These are phyloP conservation scores for Schizosaccharomyces japonicus DNA, from an alignment of 805 yeast genomes.

Conservation along the genomic window DNA sequence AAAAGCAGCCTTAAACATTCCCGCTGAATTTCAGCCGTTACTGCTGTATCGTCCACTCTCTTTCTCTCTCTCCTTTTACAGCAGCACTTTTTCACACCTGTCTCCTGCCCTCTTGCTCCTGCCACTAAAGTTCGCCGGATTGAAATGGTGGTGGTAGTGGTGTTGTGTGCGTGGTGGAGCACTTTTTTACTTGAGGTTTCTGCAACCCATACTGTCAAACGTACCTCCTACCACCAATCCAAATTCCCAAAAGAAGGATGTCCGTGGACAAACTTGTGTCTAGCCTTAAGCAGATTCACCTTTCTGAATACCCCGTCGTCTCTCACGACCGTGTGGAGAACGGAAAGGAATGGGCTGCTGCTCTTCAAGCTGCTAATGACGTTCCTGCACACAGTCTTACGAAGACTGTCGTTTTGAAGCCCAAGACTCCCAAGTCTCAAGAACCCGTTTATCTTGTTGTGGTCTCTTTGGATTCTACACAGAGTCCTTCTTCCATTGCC, in stretches of 20 bases:
- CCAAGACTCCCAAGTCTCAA: slow-evolving; percentile 68
- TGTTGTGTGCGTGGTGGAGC: no score
- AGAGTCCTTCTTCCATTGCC: slow-evolving; percentile 40
- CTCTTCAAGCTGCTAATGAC: neutral
- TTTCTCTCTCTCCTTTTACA: no score
- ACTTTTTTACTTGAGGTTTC: no score
- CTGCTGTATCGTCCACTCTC: no score
- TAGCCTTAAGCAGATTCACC: neutral
- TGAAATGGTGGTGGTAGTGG: no score
- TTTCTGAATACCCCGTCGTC: neutral
- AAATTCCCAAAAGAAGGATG: neutral
- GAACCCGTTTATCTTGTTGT: slow-evolving; percentile 34
- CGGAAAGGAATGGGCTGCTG: slow-evolving; percentile 20
- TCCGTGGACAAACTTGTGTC: neutral
- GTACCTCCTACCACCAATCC: no score
- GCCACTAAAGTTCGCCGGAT: no score
- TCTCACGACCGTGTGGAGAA: slow-evolving; percentile 44
- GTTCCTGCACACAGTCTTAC: neutral
- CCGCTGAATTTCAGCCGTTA: no score
- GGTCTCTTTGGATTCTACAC: slow-evolving; percentile 46
- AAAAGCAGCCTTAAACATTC: no score
- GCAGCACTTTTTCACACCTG: no score
- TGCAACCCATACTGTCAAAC: no score
- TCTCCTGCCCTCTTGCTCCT: no score
- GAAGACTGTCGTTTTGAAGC: slow-evolving; percentile 68